Percentiles rank a stretch among this genome's conserved stretches.
phyloP scores from a whole-genome alignment of 306 rosid species.

The Purshia tridentata region DNA sequence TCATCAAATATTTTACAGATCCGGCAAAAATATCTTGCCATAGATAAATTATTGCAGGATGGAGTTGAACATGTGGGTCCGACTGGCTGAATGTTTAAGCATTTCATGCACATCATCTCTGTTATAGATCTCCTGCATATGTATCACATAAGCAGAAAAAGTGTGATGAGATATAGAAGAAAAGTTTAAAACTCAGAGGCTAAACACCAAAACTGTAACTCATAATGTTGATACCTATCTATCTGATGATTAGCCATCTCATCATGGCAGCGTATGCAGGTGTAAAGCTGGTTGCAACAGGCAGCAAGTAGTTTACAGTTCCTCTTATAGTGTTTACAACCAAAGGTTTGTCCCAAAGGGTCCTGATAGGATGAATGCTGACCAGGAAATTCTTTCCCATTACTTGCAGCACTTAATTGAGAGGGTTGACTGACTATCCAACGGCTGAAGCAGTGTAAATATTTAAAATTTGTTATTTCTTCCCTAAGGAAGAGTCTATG shows the following conservation, averaged over 20 bases:
- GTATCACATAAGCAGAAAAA: constrained; percentile 27
- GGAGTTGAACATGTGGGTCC: constrained; percentile 60
- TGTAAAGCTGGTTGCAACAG: constrained; percentile 79
- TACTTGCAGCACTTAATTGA: constrained; percentile 34
- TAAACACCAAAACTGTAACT: background rate
- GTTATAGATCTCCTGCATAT: constrained; percentile 70
- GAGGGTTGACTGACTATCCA: constrained; percentile 69
- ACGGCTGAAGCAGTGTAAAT: constrained; percentile 59
- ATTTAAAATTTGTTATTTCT: constrained; percentile 12
- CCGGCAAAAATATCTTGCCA: constrained; percentile 87
- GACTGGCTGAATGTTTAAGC: constrained; percentile 78
- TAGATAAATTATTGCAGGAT: constrained; percentile 64
- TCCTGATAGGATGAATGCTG: constrained; percentile 75
- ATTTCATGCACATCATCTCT: constrained; percentile 97
- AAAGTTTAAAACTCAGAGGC: background rate
- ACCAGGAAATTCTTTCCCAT: constrained; percentile 59
- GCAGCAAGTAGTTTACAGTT: constrained; percentile 80
- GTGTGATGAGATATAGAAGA: constrained; percentile 17
- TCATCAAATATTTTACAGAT: constrained; percentile 91
- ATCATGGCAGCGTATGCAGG: constrained; percentile 90
- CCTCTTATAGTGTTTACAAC: constrained; percentile 94
- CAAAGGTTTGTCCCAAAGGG: constrained; percentile 50
- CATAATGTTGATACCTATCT: constrained; percentile 57
- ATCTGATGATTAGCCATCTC: constrained; percentile 64
- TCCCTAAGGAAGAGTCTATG: background rate